phyloP scores from a whole-genome alignment of 2,329 filamentous ascomycete genomes.

The Ilyonectria destructans region DNA sequence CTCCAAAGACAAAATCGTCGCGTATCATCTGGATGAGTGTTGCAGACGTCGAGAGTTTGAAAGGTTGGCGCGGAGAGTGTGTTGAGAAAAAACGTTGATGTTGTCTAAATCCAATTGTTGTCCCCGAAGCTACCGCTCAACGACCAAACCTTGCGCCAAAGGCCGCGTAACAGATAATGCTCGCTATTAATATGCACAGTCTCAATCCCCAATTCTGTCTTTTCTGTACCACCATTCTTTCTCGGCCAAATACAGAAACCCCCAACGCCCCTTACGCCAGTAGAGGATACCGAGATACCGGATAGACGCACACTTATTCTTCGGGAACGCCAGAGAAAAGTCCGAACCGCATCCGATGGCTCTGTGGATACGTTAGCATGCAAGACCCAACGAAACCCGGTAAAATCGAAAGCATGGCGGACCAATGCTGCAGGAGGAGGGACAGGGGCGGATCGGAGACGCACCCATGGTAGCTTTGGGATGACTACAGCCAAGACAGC shows the following conservation, averaged over 20 bases:
- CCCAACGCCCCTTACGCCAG: conserved; percentile 48
- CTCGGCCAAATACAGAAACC: conserved; percentile 43
- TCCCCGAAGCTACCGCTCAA: conserved; percentile 51
- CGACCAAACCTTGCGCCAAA: conserved; percentile 48
- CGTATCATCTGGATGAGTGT: background rate
- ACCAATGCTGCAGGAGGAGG: conserved; percentile 11
- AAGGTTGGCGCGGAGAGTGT: conserved; percentile 7
- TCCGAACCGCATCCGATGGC: conserved; percentile 84
- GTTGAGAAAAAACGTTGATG: conserved; percentile 43
- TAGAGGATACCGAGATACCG: conserved; percentile 39
- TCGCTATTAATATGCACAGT: conserved; percentile 55
- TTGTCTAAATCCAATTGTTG: conserved; percentile 52
- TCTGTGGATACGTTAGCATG: conserved; percentile 64
- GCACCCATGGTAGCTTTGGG: conserved; percentile 94
- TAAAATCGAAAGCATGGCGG: background rate
- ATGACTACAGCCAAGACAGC: conserved; percentile 94
- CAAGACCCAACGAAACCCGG: conserved; percentile 14
- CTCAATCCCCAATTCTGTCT: conserved; percentile 41
- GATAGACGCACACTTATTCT: conserved; percentile 57
- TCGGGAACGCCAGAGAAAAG: conserved; percentile 81
- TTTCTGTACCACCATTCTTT: conserved; percentile 42
- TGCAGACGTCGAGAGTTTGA: conserved; percentile 2
- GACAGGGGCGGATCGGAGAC: conserved; percentile 57
- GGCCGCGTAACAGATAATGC: conserved; percentile 54
- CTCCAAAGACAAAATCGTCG: conserved; percentile 1